phyloP scores from a whole-genome alignment of 2,329 filamentous ascomycete genomes.

The Zalaria obscura region DNA sequence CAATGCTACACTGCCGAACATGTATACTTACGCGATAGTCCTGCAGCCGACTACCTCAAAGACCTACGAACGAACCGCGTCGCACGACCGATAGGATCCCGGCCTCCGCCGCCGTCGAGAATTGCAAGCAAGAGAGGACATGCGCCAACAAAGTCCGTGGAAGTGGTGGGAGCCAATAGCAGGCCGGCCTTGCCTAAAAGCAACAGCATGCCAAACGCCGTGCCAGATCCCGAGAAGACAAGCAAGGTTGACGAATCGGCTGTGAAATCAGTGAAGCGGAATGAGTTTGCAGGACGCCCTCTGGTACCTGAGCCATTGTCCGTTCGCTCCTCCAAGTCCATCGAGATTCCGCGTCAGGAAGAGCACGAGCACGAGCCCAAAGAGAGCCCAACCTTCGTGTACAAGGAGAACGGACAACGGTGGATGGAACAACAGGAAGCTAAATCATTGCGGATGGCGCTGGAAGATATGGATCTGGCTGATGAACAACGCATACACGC shows the following conservation, averaged over 20 bases:
- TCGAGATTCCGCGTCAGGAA: constrained; percentile 6
- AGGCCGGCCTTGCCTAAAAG: constrained; percentile 18
- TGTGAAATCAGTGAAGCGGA: constrained; percentile 5
- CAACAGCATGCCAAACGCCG: constrained; percentile 14
- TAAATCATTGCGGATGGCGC: constrained; percentile 52
- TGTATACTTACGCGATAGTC: constrained; percentile 11
- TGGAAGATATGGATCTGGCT: constrained; percentile 58
- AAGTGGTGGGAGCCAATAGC: constrained; percentile 7
- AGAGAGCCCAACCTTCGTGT: constrained; percentile 47
- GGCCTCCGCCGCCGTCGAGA: constrained; percentile 45
- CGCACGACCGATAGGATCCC: constrained; percentile 54
- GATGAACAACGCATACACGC: constrained; percentile 51
- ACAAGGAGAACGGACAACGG: constrained; percentile 58
- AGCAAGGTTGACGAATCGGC: constrained; percentile 1
- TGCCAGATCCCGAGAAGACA: constrained; percentile 12
- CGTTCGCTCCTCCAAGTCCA: constrained; percentile 9
- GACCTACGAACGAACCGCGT: constrained; percentile 55
- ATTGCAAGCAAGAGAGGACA: constrained; percentile 14
- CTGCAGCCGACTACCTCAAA: constrained; percentile 53
- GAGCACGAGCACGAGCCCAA: constrained; percentile 3
- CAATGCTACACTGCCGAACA: constrained; percentile 12
- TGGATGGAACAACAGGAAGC: constrained; percentile 76
- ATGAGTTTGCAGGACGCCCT: constrained; percentile 17
- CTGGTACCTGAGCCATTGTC: constrained; percentile 9
- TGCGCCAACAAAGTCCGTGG: constrained; percentile 5